Percentiles rank a stretch among this genome's conserved stretches.
phyloP scores from a whole-genome alignment of 1,284 basidiomycete genomes.

The Agroathelia rolfsii region DNA sequence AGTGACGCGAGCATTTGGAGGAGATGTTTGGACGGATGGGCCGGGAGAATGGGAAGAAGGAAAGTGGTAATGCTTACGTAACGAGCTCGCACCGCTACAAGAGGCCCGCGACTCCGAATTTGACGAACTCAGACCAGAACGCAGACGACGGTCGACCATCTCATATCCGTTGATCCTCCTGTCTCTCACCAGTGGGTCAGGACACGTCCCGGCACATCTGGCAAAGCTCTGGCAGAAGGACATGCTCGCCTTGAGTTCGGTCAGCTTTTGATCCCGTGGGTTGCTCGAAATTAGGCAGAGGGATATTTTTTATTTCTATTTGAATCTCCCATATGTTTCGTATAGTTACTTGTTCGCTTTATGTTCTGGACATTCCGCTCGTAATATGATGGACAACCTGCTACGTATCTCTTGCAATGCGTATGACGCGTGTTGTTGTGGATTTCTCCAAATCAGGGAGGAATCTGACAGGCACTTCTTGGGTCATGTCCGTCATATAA shows the following conservation, averaged over 20 bases:
- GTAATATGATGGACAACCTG: too few species aligned
- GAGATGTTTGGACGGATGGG: slow-evolving; percentile 16
- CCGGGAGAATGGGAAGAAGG: slow-evolving; percentile 11
- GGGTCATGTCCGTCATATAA: neutral
- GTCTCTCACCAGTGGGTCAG: slow-evolving; percentile 64
- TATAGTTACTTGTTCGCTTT: too few species aligned
- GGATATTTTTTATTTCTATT: too few species aligned
- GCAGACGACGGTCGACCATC: slow-evolving; percentile 62
- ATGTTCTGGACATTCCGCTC: too few species aligned
- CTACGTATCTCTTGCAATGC: slow-evolving; percentile 1
- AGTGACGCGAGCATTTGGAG: slow-evolving; percentile 50
- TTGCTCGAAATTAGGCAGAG: slow-evolving; percentile 70
- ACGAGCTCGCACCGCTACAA: too few species aligned
- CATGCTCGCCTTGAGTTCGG: slow-evolving; percentile 75
- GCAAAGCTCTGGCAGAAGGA: slow-evolving; percentile 54
- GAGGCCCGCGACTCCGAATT: too few species aligned
- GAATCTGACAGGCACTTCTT: neutral
- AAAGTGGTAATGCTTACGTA: slow-evolving; percentile 15
- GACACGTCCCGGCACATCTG: too few species aligned
- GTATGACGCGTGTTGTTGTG: neutral
- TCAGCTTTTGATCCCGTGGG: slow-evolving; percentile 43
- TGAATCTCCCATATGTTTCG: too few species aligned
- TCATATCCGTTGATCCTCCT: slow-evolving; percentile 33
- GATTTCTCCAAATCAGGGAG: neutral
- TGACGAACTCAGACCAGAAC: slow-evolving; percentile 54